These are phyloP conservation scores for Nitzschia inconspicua DNA, from an alignment of 108 stramenopile species.

Conservation along the genomic window DNA sequence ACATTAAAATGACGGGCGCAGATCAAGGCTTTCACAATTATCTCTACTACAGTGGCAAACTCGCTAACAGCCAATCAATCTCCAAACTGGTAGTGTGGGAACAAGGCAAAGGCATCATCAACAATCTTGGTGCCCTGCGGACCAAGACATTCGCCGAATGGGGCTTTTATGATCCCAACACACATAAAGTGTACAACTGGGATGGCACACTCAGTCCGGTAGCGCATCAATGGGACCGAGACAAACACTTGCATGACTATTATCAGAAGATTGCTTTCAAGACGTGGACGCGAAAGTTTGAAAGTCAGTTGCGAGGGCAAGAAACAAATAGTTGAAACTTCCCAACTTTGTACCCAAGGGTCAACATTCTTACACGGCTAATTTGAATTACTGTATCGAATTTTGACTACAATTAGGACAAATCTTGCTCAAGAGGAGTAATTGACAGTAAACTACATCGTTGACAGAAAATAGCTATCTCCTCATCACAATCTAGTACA, in stretches of 20 bases:
- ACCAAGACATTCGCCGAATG: conserved; percentile 59
- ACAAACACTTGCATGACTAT: conserved; percentile 43
- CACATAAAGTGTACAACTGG: conserved; percentile 71
- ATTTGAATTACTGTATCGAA: no score
- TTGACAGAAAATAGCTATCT: no score
- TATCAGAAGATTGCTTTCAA: background rate
- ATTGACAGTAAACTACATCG: no score
- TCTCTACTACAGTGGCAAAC: conserved; percentile 64
- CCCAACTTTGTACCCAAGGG: no score
- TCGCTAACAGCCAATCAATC: conserved; percentile 50
- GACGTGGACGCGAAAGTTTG: no score
- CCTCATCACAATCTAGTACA: no score
- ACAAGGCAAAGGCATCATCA: conserved; percentile 81
- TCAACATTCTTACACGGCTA: no score
- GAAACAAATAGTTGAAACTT: no score
- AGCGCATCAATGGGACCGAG: conserved; percentile 86
- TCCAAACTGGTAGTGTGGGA: conserved; percentile 59
- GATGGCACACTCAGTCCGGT: conserved; percentile 71
- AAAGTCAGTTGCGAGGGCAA: no score
- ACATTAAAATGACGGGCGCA: no score
- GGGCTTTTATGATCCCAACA: conserved; percentile 58
- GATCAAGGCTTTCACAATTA: conserved; percentile 90
- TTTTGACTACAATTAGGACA: no score
- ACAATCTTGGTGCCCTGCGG: conserved; percentile 76
- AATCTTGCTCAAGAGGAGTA: no score